These are phyloP conservation scores for Suillus spraguei DNA, from an alignment of 768 basidiomycete species.

Conservation along the genomic window DNA sequence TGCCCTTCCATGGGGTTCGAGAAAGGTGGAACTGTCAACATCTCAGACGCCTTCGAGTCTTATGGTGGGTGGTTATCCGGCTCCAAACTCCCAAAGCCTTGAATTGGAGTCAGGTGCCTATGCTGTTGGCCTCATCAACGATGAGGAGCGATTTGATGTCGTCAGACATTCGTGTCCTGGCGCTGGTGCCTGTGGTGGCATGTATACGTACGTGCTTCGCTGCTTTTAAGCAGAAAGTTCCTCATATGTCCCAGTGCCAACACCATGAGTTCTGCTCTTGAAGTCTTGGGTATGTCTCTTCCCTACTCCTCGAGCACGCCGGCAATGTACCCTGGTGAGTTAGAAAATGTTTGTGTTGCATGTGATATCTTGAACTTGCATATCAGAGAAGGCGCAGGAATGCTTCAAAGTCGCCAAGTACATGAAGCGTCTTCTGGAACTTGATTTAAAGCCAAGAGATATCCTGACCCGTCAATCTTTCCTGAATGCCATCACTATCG, in stretches of 20 bases:
- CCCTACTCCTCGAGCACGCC: constrained; percentile 80
- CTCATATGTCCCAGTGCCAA: constrained; percentile 57
- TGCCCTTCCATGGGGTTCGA: constrained; percentile 78
- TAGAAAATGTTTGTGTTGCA: not conserved
- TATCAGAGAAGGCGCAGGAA: constrained; percentile 77
- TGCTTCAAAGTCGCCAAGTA: constrained; percentile 81
- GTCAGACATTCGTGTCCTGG: constrained; percentile 86
- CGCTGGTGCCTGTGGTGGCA: constrained; percentile 83
- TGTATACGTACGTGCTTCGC: constrained; percentile 68
- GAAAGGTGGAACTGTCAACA: constrained; percentile 81
- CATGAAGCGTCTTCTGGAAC: constrained; percentile 70
- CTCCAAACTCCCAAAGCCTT: constrained; percentile 1
- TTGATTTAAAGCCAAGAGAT: constrained; percentile 83
- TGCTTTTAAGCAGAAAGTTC: not conserved
- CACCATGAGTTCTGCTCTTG: constrained; percentile 85
- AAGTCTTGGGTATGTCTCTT: constrained; percentile 83
- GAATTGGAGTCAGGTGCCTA: constrained; percentile 61
- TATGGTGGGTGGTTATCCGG: constrained; percentile 51
- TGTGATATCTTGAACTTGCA: constrained; percentile 5
- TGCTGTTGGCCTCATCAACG: constrained; percentile 72
- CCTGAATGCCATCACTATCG: constrained; percentile 80
- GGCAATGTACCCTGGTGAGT: constrained; percentile 66
- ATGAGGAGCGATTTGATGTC: constrained; percentile 83
- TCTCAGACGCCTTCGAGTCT: constrained; percentile 84
- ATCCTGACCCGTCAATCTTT: constrained; percentile 73